These are phyloP conservation scores for Mucor piriformis DNA, from an alignment of 371 early-diverging fungal species.

Conservation along the genomic window DNA sequence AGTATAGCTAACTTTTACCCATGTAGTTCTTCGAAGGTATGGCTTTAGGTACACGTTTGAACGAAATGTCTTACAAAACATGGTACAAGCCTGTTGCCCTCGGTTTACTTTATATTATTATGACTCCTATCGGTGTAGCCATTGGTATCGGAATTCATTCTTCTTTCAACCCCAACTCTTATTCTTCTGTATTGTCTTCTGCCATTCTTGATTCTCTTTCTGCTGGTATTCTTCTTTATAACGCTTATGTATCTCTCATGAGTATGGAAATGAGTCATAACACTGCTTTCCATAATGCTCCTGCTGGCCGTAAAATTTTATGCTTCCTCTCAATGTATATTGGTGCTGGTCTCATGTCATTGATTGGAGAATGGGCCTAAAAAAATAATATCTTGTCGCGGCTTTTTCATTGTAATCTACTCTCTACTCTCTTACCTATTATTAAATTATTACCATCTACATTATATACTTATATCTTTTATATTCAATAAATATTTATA, in stretches of 20 bases:
- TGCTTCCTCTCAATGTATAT: slow-evolving; percentile 62
- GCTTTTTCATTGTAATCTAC: too few relatives aligned
- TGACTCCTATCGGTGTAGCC: slow-evolving; percentile 80
- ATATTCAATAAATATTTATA: too few relatives aligned
- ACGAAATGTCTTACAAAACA: slow-evolving; percentile 60
- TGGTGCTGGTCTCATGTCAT: slow-evolving; percentile 71
- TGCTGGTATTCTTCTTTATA: slow-evolving; percentile 85
- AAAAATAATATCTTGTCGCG: too few relatives aligned
- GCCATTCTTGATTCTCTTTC: slow-evolving; percentile 80
- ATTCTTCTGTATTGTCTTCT: slow-evolving; percentile 61
- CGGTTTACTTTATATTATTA: slow-evolving; percentile 48
- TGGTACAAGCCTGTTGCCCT: slow-evolving; percentile 41
- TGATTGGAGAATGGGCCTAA: slow-evolving; percentile 73
- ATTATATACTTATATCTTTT: too few relatives aligned
- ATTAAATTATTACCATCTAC: too few relatives aligned
- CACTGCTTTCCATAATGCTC: slow-evolving; percentile 51
- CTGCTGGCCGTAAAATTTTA: slow-evolving; percentile 40
- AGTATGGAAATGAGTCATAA: slow-evolving; percentile 69
- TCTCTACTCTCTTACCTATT: too few relatives aligned
- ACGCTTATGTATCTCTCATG: slow-evolving; percentile 72
- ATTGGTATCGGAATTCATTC: slow-evolving; percentile 75
- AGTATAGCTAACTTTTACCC: too few relatives aligned
- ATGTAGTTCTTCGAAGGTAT: slow-evolving; percentile 83
- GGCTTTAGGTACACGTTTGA: slow-evolving; percentile 78
- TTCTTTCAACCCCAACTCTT: slow-evolving; percentile 50